Evolutionary conservation across 2,329 filamentous ascomycete species (phyloP).

Genomic region (Coniochaeta prunicola): DNA sequence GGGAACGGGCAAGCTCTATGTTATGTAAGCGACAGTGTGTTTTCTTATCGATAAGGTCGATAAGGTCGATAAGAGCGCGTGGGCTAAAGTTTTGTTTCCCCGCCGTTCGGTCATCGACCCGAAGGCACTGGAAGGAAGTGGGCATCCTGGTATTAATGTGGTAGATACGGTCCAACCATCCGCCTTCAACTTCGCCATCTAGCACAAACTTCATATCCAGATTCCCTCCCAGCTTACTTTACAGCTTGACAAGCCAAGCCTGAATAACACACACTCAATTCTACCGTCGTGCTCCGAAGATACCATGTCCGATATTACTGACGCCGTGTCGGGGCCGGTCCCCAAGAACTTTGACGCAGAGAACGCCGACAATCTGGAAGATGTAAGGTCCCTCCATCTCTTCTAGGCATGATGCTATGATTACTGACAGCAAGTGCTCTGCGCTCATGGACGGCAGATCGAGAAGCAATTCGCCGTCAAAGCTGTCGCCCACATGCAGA

Average conservation of each 20-base stretch:
- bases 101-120: conserved; percentile 1
- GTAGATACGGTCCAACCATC: neutral
- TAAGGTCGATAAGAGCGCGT: neutral
- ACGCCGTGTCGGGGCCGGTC: conserved; percentile 16
- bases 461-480: conserved; percentile 99
- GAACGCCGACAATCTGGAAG: conserved; percentile 46
- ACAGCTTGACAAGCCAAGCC: neutral
- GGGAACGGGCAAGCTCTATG: too few species aligned
- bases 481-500: conserved; percentile 92
- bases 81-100: neutral
- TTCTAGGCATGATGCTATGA: neutral
- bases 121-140: conserved; percentile 1
- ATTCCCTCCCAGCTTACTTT: neutral
- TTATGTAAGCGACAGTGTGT: neutral
- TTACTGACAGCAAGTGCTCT: neutral
- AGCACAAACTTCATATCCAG: neutral
- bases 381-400: conserved; percentile 31
- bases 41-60: neutral
- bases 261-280: neutral
- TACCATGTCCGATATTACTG: neutral
- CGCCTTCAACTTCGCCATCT: neutral
- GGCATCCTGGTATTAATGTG: too few species aligned
- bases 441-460: conserved; percentile 52
- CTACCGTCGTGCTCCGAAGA: neutral
- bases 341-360: conserved; percentile 55